Percentiles rank a stretch among this genome's conserved stretches.
Evolutionary conservation across 306 rosid species (phyloP).

Genomic region (Quillaja saponaria): DNA sequence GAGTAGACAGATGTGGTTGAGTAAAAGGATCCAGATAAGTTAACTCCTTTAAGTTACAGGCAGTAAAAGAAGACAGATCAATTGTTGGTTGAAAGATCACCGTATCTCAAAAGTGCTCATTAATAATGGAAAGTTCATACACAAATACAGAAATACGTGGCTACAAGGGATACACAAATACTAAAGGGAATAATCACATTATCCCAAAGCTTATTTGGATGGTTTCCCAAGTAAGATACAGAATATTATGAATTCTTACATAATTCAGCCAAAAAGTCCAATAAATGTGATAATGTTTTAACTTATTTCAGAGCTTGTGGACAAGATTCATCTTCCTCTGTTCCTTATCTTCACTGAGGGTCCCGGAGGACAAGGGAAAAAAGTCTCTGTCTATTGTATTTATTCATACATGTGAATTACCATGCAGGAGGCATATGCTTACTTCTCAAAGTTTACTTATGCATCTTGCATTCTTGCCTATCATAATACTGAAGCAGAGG

Average conservation of each 20-base stretch:
- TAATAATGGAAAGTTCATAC: slow-evolving; percentile 35
- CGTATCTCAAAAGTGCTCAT: slow-evolving; percentile 50
- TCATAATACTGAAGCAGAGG: not conserved
- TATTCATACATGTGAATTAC: not conserved
- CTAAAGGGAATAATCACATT: not conserved
- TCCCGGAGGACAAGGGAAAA: slow-evolving; percentile 18
- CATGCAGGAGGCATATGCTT: slow-evolving; percentile 25
- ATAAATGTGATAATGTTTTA: not conserved
- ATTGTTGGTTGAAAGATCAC: slow-evolving; percentile 61
- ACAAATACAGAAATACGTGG: slow-evolving; percentile 24
- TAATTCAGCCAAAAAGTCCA: slow-evolving; percentile 45
- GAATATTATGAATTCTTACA: slow-evolving; percentile 4
- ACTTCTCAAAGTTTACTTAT: slow-evolving; percentile 25
- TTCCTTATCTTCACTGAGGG: slow-evolving; percentile 50
- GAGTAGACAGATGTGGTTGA: slow-evolving; percentile 16
- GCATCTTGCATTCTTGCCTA: not conserved
- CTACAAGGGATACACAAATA: not conserved
- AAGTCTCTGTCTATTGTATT: slow-evolving; percentile 1
- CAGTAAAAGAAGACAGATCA: slow-evolving; percentile 40
- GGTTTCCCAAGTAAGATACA: slow-evolving; percentile 22
- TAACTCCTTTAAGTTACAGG: slow-evolving; percentile 49
- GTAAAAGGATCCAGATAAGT: slow-evolving; percentile 41
- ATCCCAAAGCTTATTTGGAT: not conserved
- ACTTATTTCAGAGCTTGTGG: slow-evolving; percentile 36
- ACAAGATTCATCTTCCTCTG: slow-evolving; percentile 40